A percentile compares a stretch with the other conserved stretches of the same genome.
These are phyloP conservation scores for Talaromyces wortmannii DNA, from an alignment of 495 filamentous ascomycete species.

Conservation along the genomic window DNA sequence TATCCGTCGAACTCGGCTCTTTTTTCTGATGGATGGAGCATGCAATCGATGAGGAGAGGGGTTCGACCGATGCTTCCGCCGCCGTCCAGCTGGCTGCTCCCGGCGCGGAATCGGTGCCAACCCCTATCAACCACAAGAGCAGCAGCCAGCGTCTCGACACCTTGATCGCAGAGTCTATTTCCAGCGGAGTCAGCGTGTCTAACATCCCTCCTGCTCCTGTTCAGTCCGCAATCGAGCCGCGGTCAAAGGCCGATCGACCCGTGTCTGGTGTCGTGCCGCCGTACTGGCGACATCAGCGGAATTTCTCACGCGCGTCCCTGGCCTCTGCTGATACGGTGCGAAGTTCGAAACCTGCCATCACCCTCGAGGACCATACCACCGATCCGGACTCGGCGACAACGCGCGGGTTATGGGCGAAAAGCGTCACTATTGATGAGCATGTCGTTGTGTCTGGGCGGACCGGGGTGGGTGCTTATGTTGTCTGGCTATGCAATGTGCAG, in stretches of 20 bases:
- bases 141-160: constrained; percentile 3
- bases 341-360: constrained; percentile 40
- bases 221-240: too few species aligned
- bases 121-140: constrained; percentile 4
- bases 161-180: constrained; percentile 1
- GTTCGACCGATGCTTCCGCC: constrained; percentile 18
- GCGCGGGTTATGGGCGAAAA: constrained; percentile 60
- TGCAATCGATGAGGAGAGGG: constrained; percentile 31
- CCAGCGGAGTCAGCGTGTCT: not conserved
- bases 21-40: constrained; percentile 44
- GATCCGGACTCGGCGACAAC: constrained; percentile 51
- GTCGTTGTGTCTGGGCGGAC: constrained; percentile 55
- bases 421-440: constrained; percentile 60
- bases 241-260: constrained; percentile 16
- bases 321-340: constrained; percentile 20
- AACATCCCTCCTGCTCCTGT: constrained; percentile 6
- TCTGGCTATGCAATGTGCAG: constrained; percentile 66
- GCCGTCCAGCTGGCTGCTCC: constrained; percentile 19
- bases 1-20: not conserved
- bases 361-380: constrained; percentile 65
- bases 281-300: constrained; percentile 44
- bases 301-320: constrained; percentile 35
- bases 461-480: constrained; percentile 63
- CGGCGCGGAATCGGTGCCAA: constrained; percentile 11
- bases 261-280: constrained; percentile 38